phyloP scores from a whole-genome alignment of 2,329 filamentous ascomycete species.

The Xylariaceae sp. region DNA sequence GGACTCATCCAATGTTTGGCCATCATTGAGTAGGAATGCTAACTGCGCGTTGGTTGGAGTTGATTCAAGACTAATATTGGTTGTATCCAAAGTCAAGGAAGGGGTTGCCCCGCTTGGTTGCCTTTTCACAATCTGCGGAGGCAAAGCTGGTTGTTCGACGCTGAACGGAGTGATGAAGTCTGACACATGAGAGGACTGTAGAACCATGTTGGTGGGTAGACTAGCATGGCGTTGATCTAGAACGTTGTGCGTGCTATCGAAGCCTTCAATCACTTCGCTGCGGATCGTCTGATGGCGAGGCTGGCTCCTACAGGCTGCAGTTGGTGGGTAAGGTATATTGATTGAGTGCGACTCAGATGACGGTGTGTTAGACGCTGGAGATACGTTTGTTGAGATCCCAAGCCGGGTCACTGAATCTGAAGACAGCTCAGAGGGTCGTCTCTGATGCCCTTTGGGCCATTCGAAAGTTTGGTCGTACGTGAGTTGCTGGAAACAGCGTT shows the following conservation, averaged over 20 bases:
- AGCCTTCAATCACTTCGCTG: too few relatives aligned
- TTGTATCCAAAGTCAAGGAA: conserved; percentile 4
- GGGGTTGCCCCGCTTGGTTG: neutral
- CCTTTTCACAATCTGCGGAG: too few relatives aligned
- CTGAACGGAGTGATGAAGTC: too few relatives aligned
- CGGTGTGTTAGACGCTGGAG: neutral
- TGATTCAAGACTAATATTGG: neutral
- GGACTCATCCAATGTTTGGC: neutral
- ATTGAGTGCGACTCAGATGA: neutral
- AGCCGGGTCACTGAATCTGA: neutral
- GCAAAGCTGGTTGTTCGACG: too few relatives aligned
- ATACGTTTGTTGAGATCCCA: neutral
- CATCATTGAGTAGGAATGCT: neutral
- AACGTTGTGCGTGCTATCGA: too few relatives aligned
- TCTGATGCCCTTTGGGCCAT: too few relatives aligned
- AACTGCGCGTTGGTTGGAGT: neutral
- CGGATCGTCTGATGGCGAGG: too few relatives aligned
- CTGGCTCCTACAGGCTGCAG: neutral
- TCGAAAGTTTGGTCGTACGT: too few relatives aligned
- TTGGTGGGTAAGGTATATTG: neutral
- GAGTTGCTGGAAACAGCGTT: too few relatives aligned
- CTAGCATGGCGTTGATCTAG: too few relatives aligned
- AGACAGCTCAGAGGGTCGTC: neutral
- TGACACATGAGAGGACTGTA: too few relatives aligned
- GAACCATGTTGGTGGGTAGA: too few relatives aligned